A percentile compares a stretch with the other conserved stretches of the same genome.
Conservation (phyloP, 148 eudicot genomes). For the Chenopodium formosanum region DNA sequence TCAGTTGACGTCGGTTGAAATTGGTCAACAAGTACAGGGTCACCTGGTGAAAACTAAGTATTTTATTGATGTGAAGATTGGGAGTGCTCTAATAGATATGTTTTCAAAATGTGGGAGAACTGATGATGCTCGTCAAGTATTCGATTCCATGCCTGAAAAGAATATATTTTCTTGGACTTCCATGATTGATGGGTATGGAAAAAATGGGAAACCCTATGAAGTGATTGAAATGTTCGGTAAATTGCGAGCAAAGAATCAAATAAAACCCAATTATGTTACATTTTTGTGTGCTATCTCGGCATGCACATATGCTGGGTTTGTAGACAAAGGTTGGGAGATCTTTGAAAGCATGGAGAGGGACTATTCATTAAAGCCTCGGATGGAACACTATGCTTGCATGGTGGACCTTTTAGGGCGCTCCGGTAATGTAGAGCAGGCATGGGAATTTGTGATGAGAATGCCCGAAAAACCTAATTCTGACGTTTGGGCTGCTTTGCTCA, state of each 20-base stretch:
- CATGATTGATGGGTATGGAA: slow-evolving; percentile 93
- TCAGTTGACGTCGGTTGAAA: slow-evolving; percentile 47
- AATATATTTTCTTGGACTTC: slow-evolving; percentile 95
- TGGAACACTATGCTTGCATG: slow-evolving; percentile 97
- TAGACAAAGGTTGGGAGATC: slow-evolving; percentile 62
- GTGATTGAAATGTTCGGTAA: slow-evolving; percentile 56
- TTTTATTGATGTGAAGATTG: slow-evolving; percentile 56
- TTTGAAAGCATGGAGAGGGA: slow-evolving; percentile 68
- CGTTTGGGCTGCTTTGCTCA: slow-evolving; percentile 89
- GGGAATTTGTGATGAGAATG: slow-evolving; percentile 65
- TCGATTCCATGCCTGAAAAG: slow-evolving; percentile 62
- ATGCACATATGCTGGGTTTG: slow-evolving; percentile 82
- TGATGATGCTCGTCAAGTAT: slow-evolving; percentile 65
- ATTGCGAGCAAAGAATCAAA: slow-evolving; percentile 39
- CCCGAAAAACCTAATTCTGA: slow-evolving; percentile 79
- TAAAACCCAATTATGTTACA: slow-evolving; percentile 66
- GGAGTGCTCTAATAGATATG: slow-evolving; percentile 93
- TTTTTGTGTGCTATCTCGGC: slow-evolving; percentile 78
- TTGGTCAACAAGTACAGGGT: slow-evolving; percentile 74
- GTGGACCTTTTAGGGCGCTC: slow-evolving; percentile 84
- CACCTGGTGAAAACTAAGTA: slow-evolving; percentile 52
- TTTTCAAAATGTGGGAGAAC: slow-evolving; percentile 75
- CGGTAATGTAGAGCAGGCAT: slow-evolving; percentile 62
- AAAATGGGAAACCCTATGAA: slow-evolving; percentile 67
- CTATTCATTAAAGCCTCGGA: slow-evolving; percentile 67